Evolutionary conservation across 1,284 basidiomycete species (phyloP), one percentile per base, ranked within the genome.

Genomic region (Pulveroboletus sp.): DNA sequence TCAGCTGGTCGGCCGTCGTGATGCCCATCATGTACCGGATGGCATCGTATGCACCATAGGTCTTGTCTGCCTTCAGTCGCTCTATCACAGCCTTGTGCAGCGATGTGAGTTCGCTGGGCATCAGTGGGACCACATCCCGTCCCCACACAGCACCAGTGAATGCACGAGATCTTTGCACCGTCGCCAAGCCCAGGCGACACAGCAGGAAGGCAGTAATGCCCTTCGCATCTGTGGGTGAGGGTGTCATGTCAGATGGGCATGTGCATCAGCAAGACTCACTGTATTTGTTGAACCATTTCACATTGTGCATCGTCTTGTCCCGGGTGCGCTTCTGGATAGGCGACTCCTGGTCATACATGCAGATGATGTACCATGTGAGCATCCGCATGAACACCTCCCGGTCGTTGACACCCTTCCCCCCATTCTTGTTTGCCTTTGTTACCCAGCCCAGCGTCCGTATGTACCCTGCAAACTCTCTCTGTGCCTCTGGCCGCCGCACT

Each of bases 101-200:
- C 1, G n/a, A 4, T 6, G 11, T 5, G 4, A n/a, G 13, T 3
- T 9, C n/a, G 15, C n/a, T 6, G 2, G 17, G 10, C 1, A n/a
- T 19, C 17, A 40, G n/a, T 11, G 17, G 17, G 2, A n/a, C n/a
- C 1, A 40, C n/a, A 11, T 40, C 39, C 39, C 10, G 2, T 8
- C 17, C n/a, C 39, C 39, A 40, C 4, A 4, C n/a, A 9, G n/a
- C n/a, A 3, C 15, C 6, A 2, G 15, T 37, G 36, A 37, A 37
- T 8, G 36, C 16, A 6, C 9, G 4, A 2, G 29, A 29, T 16
- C 36, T 37, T 3, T 37, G 16, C 9, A 8, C 39, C 11, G 10
- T 40, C 1, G 39, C 39, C 9, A 40, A 10, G 0, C 39, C 39
- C 1, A 40, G 39, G 4, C 39, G 9, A n/a, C n/a, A 19, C 3